These are phyloP conservation scores for Parastagonospora avenae DNA, from an alignment of 2,329 filamentous ascomycete species.

Conservation along the genomic window DNA sequence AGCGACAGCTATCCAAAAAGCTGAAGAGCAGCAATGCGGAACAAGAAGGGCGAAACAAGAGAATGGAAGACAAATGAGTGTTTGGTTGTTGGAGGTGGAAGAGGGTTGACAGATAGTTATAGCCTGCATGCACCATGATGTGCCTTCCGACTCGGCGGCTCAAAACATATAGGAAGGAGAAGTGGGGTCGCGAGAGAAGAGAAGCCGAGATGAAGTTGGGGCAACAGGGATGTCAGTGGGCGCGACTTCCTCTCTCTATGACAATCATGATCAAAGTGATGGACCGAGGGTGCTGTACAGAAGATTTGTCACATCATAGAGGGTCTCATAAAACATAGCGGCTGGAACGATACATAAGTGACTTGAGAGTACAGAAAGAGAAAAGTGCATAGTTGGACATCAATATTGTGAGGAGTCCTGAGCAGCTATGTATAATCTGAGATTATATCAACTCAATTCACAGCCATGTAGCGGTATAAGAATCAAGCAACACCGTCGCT, in stretches of 20 bases:
- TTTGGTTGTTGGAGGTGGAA: conserved; percentile 24
- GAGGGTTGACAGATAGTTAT: conserved; percentile 24
- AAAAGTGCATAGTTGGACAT: too few species aligned
- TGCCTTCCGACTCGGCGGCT: conserved; percentile 22
- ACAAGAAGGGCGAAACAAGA: conserved; percentile 42
- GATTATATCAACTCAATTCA: too few species aligned
- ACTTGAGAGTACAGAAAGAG: too few species aligned
- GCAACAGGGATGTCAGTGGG: conserved; percentile 3
- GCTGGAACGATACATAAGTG: too few species aligned
- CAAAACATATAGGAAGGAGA: conserved; percentile 19
- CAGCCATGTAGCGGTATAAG: too few species aligned
- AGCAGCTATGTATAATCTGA: too few species aligned
- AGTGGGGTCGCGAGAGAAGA: conserved; percentile 13
- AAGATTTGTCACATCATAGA: too few species aligned
- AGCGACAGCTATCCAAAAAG: conserved; percentile 48
- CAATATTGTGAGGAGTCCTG: too few species aligned
- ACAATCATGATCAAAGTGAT: too few species aligned
- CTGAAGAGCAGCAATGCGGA: conserved; percentile 44
- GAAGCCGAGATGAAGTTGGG: conserved; percentile 9
- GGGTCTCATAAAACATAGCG: too few species aligned
- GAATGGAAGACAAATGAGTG: conserved; percentile 48
- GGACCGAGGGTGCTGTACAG: too few species aligned
- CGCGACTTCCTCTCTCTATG: too few species aligned
- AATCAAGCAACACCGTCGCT: conserved; percentile 28
- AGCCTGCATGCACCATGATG: conserved; percentile 23